Base-by-base conservation (phyloP, 805 yeast species). In the Geotrichum ghanense region DNA sequence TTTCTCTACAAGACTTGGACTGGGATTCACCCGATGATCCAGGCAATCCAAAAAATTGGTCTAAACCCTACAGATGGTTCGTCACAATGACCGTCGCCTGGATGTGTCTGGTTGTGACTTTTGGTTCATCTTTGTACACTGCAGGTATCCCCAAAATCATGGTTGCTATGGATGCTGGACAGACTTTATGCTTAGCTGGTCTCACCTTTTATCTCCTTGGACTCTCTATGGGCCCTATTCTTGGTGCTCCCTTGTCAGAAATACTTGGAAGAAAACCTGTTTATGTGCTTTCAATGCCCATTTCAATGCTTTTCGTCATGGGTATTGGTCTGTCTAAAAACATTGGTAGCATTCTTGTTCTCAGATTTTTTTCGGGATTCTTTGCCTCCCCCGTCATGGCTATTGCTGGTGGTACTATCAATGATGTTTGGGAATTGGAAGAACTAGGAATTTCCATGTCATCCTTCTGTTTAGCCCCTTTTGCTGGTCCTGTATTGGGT, bases 191-290 rank as follows among this genome's bases (percentile, higher is more conserved):
- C 14, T 76, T 62, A 62, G 71, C 70, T 22, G 64, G 76, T 12
- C 70, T 88, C 53, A 84, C 95, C 1, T 65, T 88, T 26, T 87
- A 86, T 94, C 95, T 88, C 44, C 60, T 84, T 21, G 96, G 96
- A 3, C 86, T 88, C 59, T 73, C 88, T 20, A 71, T 86, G 23
- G 96, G 96, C 39, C 95, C 95, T 0, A 68, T 88, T 51, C 54
- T 87, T 21, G 88, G 95, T 92, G 84, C 95, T 14, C 95, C 95
- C 9, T 67, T 86, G 37, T 76, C 86, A 23, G 97, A 88, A 65
- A 79, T 81, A 56, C 76, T 80, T 55, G 96, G 97, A 42, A 75
- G 97, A 71, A 75, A 50, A 24, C 44, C 51, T n/a, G 45, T 46
- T 20, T 46, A 46, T 31, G 35, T 46, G 24, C 49, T 51, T 19